Evolutionary conservation across 352 stramenopile genomes (phyloP).

Genomic region (Globisporangium splendens): DNA sequence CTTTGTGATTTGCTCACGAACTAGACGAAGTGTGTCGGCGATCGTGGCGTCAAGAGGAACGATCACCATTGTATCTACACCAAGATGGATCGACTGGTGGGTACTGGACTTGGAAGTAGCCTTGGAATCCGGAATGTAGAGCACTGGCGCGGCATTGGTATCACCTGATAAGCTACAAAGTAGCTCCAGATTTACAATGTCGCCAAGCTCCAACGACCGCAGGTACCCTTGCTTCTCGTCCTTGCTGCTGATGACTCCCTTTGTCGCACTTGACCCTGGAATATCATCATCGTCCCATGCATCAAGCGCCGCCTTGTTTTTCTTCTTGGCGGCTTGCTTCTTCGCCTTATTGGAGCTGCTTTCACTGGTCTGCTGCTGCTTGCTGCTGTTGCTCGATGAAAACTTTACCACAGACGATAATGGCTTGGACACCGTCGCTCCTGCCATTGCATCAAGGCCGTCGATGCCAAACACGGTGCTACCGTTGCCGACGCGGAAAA

Average conservation of each 20-base stretch:
- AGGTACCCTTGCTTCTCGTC: slow-evolving; percentile 8
- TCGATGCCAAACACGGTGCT: slow-evolving; percentile 27
- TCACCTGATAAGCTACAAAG: slow-evolving; percentile 32
- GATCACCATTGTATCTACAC: slow-evolving; percentile 42
- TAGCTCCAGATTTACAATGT: slow-evolving; percentile 45
- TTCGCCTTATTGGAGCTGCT: slow-evolving; percentile 26
- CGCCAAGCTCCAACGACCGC: slow-evolving; percentile 51
- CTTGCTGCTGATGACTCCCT: background rate
- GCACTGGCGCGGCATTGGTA: slow-evolving; percentile 17
- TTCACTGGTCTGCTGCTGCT: slow-evolving; percentile 14
- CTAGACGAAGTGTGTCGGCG: slow-evolving; percentile 8
- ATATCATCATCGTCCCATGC: slow-evolving; percentile 9
- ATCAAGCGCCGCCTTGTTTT: slow-evolving; percentile 18
- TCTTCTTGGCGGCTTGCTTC: slow-evolving; percentile 26
- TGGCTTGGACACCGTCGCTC: background rate
- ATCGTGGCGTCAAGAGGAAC: slow-evolving; percentile 21
- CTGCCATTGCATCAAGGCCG: slow-evolving; percentile 22
- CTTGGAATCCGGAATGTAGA: slow-evolving; percentile 31
- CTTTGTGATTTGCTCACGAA: slow-evolving; percentile 13
- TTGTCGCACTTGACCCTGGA: background rate
- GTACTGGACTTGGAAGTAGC: background rate
- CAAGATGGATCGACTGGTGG: slow-evolving; percentile 12
- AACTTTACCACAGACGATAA: slow-evolving; percentile 6
- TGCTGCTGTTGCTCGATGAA: slow-evolving; percentile 2
- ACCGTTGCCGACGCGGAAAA: slow-evolving; percentile 30